Evolutionary conservation across 495 filamentous ascomycete species (phyloP).

Genomic region (Neurospora sp.): DNA sequence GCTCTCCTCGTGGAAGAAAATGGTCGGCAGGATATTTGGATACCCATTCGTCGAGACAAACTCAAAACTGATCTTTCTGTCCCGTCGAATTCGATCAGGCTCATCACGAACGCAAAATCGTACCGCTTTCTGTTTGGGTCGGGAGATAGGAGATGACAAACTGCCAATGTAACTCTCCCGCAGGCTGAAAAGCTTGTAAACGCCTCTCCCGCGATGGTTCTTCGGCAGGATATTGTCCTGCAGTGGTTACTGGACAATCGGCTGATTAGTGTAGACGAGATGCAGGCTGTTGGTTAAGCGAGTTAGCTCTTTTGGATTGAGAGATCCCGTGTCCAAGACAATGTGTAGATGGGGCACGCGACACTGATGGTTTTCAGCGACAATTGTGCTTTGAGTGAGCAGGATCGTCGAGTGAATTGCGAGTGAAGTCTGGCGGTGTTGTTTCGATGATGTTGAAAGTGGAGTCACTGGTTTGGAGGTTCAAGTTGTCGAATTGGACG

Average conservation of each 20-base stretch:
- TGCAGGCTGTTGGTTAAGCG: neutral
- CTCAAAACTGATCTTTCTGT: neutral
- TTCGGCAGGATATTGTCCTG: neutral
- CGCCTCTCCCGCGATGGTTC: neutral
- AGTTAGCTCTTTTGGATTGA: neutral
- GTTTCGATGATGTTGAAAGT: neutral
- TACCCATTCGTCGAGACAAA: neutral
- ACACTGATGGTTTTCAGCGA: neutral
- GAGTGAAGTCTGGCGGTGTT: neutral
- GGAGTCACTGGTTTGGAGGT: neutral
- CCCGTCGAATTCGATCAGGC: neutral
- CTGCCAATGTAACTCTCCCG: neutral
- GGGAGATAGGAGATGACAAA: neutral
- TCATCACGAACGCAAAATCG: neutral
- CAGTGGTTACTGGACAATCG: neutral
- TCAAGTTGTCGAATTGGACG: neutral
- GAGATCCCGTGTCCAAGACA: neutral
- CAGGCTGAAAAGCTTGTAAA: neutral
- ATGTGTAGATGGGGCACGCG: neutral
- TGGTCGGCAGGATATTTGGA: neutral
- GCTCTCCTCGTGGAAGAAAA: neutral
- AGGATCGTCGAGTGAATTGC: neutral
- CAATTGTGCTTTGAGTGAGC: neutral
- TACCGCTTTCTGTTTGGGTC: neutral
- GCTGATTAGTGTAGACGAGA: neutral